These are phyloP conservation scores for Sporothrix curviconia DNA, from an alignment of 2,329 filamentous ascomycete genomes.

Conservation along the genomic window DNA sequence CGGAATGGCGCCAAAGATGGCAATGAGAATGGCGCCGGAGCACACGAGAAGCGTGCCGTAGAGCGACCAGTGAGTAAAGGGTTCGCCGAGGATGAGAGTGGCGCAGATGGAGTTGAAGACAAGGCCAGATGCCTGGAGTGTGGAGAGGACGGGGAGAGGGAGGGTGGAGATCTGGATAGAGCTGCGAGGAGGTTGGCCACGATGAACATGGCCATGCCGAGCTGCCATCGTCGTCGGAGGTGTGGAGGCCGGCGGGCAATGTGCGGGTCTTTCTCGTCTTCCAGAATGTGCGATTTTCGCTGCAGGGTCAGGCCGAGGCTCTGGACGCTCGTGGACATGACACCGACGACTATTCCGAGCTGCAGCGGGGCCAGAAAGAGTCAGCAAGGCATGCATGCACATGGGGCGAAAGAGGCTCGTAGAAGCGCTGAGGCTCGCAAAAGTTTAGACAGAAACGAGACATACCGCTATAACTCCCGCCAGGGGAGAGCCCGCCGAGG, in stretches of 20 bases:
- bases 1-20: slow-evolving; percentile 86
- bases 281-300: slow-evolving; percentile 94
- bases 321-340: slow-evolving; percentile 89
- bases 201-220: slow-evolving; percentile 96
- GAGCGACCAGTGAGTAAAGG: slow-evolving; percentile 90
- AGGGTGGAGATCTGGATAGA: slow-evolving; percentile 96
- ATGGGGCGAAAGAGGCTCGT: background rate
- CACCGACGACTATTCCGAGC: slow-evolving; percentile 88
- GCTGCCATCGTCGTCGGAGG: slow-evolving; percentile 85
- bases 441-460: background rate
- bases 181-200: slow-evolving; percentile 86
- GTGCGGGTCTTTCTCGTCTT: slow-evolving; percentile 83
- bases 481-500: slow-evolving; percentile 68
- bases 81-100: slow-evolving; percentile 83
- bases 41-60: slow-evolving; percentile 85
- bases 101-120: slow-evolving; percentile 99
- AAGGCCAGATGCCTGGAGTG: slow-evolving; percentile 87
- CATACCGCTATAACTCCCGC: slow-evolving; percentile 70
- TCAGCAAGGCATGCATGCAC: background rate
- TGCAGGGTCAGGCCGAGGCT: slow-evolving; percentile 92
- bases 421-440: no score
- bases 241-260: slow-evolving; percentile 80
- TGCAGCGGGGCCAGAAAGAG: slow-evolving; percentile 31
- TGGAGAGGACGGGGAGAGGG: slow-evolving; percentile 88
- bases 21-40: slow-evolving; percentile 82